phyloP scores from a whole-genome alignment of 331 rosid species.

The Acacia pycnantha region DNA sequence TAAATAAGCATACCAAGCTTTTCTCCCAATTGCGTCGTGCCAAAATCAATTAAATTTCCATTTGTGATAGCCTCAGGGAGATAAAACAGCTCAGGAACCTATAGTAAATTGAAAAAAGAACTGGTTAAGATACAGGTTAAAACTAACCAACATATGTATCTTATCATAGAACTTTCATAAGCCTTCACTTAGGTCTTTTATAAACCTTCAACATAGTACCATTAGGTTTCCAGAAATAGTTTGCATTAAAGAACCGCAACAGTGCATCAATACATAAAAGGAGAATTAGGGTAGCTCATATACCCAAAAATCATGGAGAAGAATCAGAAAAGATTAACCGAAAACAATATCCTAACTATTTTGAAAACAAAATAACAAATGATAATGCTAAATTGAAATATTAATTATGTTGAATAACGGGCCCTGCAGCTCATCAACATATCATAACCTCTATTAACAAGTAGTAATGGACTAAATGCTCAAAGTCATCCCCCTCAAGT shows the following conservation, averaged over 20 bases:
- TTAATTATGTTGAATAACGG: neutral
- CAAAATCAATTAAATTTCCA: conserved; percentile 93
- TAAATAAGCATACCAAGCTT: conserved; percentile 71
- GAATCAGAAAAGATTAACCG: neutral
- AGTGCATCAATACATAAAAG: neutral
- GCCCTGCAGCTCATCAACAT: neutral
- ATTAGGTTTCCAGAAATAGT: neutral
- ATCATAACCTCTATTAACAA: neutral
- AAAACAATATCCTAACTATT: neutral
- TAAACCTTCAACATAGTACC: neutral
- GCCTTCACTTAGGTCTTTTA: neutral
- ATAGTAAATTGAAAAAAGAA: conserved; percentile 11
- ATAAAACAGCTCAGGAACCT: conserved; percentile 99
- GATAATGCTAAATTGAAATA: neutral
- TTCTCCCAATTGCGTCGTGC: conserved; percentile 88
- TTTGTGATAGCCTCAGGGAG: conserved; percentile 94
- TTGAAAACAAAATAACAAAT: neutral
- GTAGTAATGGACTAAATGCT: neutral
- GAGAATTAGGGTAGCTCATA: neutral
- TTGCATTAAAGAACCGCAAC: neutral
- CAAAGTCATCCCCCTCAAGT: neutral
- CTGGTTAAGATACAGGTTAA: conserved; percentile 1
- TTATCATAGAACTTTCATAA: neutral
- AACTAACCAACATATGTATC: conserved; percentile 8
- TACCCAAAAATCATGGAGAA: neutral